These are phyloP conservation scores for Hygrocybe coccinea DNA, from an alignment of 768 basidiomycete genomes.

Conservation along the genomic window DNA sequence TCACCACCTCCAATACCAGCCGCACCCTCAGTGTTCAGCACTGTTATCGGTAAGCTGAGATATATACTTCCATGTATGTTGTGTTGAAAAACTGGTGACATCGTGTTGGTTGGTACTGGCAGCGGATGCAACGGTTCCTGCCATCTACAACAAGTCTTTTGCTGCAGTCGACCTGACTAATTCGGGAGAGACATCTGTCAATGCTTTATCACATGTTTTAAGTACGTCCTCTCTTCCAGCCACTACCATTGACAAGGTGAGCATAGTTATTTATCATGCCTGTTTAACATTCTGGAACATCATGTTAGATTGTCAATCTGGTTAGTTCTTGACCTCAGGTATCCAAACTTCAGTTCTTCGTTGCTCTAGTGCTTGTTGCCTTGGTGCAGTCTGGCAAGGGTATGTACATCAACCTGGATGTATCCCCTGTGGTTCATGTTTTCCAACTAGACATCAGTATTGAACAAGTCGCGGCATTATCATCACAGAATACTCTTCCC, in stretches of 20 bases:
- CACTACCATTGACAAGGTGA: conserved; percentile 77
- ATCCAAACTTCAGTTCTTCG: conserved; percentile 86
- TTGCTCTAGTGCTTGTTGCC: conserved; percentile 82
- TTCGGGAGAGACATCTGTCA: conserved; percentile 79
- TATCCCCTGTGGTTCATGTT: not conserved
- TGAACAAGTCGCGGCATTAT: conserved; percentile 72
- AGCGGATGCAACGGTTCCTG: conserved; percentile 80
- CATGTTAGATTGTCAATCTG: conserved; percentile 80
- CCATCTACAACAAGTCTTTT: conserved; percentile 71
- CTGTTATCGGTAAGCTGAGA: conserved; percentile 58
- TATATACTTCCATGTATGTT: not conserved
- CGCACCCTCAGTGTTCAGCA: conserved; percentile 48
- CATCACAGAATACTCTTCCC: conserved; percentile 73
- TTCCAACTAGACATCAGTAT: conserved; percentile 61
- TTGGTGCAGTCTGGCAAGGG: conserved; percentile 81
- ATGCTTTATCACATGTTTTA: conserved; percentile 74
- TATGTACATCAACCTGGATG: conserved; percentile 22
- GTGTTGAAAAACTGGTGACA: not conserved
- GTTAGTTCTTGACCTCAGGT: conserved; percentile 78
- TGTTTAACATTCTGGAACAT: conserved; percentile 6
- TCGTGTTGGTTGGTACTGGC: conserved; percentile 7
- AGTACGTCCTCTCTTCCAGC: conserved; percentile 76
- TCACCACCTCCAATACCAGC: conserved; percentile 57
- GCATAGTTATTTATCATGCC: conserved; percentile 8
- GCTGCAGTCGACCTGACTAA: conserved; percentile 64